A percentile compares a stretch with the other conserved stretches of the same genome.
Conservation (phyloP, 2,329 filamentous ascomycete species). For the Trichoderma afroharzianum region DNA sequence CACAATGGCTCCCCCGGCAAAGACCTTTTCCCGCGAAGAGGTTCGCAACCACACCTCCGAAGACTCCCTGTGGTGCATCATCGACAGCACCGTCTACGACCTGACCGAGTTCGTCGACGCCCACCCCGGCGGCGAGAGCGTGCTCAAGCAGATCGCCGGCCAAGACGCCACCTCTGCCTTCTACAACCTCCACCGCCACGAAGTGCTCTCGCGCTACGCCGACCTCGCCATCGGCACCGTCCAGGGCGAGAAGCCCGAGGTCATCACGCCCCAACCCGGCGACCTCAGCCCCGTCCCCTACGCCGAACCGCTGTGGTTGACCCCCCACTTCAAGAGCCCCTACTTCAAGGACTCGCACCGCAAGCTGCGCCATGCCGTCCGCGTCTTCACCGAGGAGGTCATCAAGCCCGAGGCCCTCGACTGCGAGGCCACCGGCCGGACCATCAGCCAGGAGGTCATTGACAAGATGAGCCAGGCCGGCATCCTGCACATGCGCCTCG, state of each 20-base stretch:
- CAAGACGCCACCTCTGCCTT: conserved; percentile 78
- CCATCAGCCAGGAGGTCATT: conserved; percentile 69
- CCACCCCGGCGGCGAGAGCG: conserved; percentile 77
- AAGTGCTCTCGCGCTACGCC: conserved; percentile 78
- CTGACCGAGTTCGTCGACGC: conserved; percentile 80
- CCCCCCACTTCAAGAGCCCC: conserved; percentile 70
- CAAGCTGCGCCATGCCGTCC: conserved; percentile 63
- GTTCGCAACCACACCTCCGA: conserved; percentile 73
- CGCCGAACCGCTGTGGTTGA: conserved; percentile 79
- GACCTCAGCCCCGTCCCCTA: conserved; percentile 77
- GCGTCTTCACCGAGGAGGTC: conserved; percentile 69
- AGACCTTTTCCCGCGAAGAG: conserved; percentile 58
- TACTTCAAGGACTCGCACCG: conserved; percentile 77
- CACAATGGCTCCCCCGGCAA: conserved; percentile 37
- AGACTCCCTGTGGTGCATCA: conserved; percentile 76
- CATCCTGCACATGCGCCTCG: conserved; percentile 76
- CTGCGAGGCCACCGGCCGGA: conserved; percentile 69
- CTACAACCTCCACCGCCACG: conserved; percentile 89
- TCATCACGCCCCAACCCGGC: conserved; percentile 65
- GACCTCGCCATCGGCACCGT: conserved; percentile 72
- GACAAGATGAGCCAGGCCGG: conserved; percentile 72
- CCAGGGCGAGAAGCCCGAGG: conserved; percentile 69
- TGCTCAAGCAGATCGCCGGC: conserved; percentile 76
- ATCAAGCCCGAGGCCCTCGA: conserved; percentile 71
- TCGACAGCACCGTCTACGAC: conserved; percentile 86